These are phyloP conservation scores for Russula brevipes DNA, from an alignment of 768 basidiomycete genomes.

Conservation along the genomic window DNA sequence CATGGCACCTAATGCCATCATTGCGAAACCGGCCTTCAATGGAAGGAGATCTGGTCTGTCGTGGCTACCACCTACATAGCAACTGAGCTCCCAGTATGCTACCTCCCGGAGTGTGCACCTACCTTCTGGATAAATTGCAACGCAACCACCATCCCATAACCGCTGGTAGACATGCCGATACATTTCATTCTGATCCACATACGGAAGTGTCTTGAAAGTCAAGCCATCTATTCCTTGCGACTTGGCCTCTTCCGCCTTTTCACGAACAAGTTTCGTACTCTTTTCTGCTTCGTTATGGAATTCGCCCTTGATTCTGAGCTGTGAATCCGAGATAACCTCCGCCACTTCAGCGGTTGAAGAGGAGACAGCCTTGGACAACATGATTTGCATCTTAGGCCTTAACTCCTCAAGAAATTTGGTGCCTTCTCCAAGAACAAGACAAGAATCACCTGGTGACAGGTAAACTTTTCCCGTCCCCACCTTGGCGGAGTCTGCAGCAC, in stretches of 20 bases:
- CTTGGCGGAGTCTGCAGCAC: constrained; percentile 82
- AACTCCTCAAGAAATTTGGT: constrained; percentile 77
- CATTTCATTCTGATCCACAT: constrained; percentile 92
- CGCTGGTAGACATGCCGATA: constrained; percentile 89
- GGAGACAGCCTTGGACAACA: constrained; percentile 75
- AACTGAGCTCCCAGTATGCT: constrained; percentile 5
- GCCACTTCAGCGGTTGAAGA: constrained; percentile 77
- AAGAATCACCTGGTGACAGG: constrained; percentile 71
- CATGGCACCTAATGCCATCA: constrained; percentile 99
- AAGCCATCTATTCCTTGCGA: constrained; percentile 58
- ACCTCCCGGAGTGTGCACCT: constrained; percentile 22
- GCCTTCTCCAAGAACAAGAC: constrained; percentile 70
- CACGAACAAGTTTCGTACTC: constrained; percentile 58
- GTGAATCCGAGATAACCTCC: constrained; percentile 84
- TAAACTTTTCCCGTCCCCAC: constrained; percentile 68
- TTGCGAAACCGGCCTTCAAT: constrained; percentile 92
- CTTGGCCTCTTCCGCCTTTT: constrained; percentile 57
- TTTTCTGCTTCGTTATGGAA: constrained; percentile 79
- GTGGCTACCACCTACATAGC: constrained; percentile 83
- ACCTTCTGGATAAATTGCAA: constrained; percentile 99
- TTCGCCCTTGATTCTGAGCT: constrained; percentile 78
- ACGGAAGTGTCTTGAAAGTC: constrained; percentile 77
- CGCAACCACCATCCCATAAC: constrained; percentile 78
- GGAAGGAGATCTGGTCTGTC: constrained; percentile 95
- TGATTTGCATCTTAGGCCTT: constrained; percentile 72